Percentiles rank a stretch among this genome's conserved stretches.
Evolutionary conservation across 2,329 filamentous ascomycete species (phyloP).

Genomic region (Lasiodiplodia citricola): DNA sequence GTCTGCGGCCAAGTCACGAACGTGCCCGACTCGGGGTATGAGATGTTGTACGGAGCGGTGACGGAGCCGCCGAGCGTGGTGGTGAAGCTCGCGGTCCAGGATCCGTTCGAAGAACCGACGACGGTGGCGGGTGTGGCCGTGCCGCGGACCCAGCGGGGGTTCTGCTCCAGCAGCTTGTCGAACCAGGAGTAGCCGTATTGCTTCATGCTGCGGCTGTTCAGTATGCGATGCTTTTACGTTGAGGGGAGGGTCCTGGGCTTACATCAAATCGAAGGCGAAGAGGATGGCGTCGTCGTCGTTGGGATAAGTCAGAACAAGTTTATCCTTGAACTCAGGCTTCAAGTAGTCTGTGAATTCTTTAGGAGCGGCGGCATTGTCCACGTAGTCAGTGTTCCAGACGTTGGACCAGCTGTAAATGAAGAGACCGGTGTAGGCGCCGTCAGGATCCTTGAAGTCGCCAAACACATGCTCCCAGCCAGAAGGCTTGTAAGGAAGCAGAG

Average conservation of each 20-base stretch:
- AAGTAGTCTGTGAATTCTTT: slow-evolving; percentile 53
- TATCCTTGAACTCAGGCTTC: slow-evolving; percentile 58
- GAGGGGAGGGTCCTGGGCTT: slow-evolving; percentile 50
- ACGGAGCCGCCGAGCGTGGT: slow-evolving; percentile 6
- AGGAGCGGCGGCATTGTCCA: slow-evolving; percentile 36
- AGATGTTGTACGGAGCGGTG: slow-evolving; percentile 27
- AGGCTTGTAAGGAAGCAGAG: slow-evolving; percentile 57
- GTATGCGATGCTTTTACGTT: slow-evolving; percentile 43
- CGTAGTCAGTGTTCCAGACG: slow-evolving; percentile 46
- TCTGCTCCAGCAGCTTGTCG: slow-evolving; percentile 53
- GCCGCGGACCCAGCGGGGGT: slow-evolving; percentile 60
- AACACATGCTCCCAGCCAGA: slow-evolving; percentile 52
- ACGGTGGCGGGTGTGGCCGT: slow-evolving; percentile 51
- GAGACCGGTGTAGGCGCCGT: slow-evolving; percentile 52
- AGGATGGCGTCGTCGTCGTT: slow-evolving; percentile 64
- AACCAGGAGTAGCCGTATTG: slow-evolving; percentile 55
- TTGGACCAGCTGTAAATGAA: slow-evolving; percentile 44
- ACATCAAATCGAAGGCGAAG: slow-evolving; percentile 56
- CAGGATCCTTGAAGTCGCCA: slow-evolving; percentile 49
- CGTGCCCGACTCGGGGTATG: slow-evolving; percentile 42
- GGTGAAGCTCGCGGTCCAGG: slow-evolving; percentile 32
- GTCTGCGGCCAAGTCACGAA: slow-evolving; percentile 58
- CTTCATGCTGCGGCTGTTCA: slow-evolving; percentile 38
- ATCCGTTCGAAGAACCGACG: slow-evolving; percentile 35
- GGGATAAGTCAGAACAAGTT: slow-evolving; percentile 61